Evolutionary conservation across 2,329 filamentous ascomycete genomes (phyloP).

Genomic region (Pseudocercospora vitis): DNA sequence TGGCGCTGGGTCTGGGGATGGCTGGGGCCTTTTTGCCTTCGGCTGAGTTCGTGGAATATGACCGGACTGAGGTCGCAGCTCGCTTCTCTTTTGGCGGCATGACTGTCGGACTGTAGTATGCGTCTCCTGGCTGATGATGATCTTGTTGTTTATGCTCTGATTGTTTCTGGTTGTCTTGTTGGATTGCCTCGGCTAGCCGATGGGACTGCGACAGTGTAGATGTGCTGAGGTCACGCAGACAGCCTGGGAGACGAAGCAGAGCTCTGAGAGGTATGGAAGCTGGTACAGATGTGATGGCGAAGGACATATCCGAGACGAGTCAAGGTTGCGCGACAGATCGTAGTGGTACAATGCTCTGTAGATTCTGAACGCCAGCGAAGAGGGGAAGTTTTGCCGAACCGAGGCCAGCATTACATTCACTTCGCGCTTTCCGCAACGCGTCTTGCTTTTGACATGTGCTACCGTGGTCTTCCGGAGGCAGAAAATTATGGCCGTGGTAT

Average conservation of each 20-base stretch:
- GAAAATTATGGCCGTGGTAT: neutral
- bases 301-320: slow-evolving; percentile 2
- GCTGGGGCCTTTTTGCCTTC: slow-evolving; percentile 42
- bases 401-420: neutral
- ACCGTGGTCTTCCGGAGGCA: neutral
- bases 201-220: neutral
- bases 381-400: slow-evolving; percentile 4
- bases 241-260: neutral
- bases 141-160: neutral
- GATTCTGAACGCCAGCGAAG: neutral
- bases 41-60: slow-evolving; percentile 13
- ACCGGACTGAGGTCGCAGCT: slow-evolving; percentile 17
- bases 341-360: neutral
- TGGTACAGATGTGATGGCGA: neutral
- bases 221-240: neutral
- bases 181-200: slow-evolving; percentile 9
- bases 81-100: slow-evolving; percentile 17
- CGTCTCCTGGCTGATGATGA: neutral
- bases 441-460: neutral
- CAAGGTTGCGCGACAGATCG: neutral
- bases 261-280: neutral
- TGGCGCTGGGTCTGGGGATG: slow-evolving; percentile 64
- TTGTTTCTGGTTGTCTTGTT: slow-evolving; percentile 3
- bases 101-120: neutral
- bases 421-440: neutral